Percentiles rank a stretch among this genome's conserved stretches.
phyloP scores from a whole-genome alignment of 768 basidiomycete genomes.

The Tylopilus subfusipes region DNA sequence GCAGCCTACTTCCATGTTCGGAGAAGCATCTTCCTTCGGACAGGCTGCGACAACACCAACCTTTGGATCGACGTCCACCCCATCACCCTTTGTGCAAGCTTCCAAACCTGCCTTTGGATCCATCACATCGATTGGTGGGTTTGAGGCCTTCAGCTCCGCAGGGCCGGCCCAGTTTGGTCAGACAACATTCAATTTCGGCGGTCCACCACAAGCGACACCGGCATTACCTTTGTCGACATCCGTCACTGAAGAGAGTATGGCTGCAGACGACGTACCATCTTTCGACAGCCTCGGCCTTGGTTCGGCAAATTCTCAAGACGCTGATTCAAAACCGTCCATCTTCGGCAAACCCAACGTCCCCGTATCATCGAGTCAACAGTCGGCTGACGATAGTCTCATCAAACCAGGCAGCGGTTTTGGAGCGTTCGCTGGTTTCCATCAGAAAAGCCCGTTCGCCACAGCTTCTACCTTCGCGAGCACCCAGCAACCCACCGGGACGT shows the following conservation, averaged over 20 bases:
- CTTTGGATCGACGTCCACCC: conserved; percentile 15
- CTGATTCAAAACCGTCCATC: conserved; percentile 29
- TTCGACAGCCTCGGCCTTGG: conserved; percentile 35
- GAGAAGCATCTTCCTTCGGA: conserved; percentile 22
- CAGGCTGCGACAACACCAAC: conserved; percentile 4
- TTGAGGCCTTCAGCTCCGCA: conserved; percentile 33
- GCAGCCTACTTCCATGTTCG: conserved; percentile 24
- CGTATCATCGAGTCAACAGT: conserved; percentile 10
- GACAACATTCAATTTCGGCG: conserved; percentile 23
- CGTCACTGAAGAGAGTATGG: conserved; percentile 32
- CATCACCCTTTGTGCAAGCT: conserved; percentile 21
- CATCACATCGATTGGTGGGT: conserved; percentile 14
- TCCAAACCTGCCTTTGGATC: conserved; percentile 22
- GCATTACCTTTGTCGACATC: neutral
- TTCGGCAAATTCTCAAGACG: conserved; percentile 16
- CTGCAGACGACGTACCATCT: conserved; percentile 28
- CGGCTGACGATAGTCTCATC: conserved; percentile 21
- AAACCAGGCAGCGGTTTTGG: conserved; percentile 38
- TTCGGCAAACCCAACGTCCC: conserved; percentile 28
- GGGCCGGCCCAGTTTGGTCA: conserved; percentile 33
- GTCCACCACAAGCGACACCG: conserved; percentile 6
- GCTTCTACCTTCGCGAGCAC: conserved; percentile 21
- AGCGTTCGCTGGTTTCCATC: conserved; percentile 23
- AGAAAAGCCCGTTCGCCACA: conserved; percentile 27
- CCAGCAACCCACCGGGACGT: conserved; percentile 12